phyloP scores from a whole-genome alignment of 139 green algal species.

The Chlamydomonas sp. region DNA sequence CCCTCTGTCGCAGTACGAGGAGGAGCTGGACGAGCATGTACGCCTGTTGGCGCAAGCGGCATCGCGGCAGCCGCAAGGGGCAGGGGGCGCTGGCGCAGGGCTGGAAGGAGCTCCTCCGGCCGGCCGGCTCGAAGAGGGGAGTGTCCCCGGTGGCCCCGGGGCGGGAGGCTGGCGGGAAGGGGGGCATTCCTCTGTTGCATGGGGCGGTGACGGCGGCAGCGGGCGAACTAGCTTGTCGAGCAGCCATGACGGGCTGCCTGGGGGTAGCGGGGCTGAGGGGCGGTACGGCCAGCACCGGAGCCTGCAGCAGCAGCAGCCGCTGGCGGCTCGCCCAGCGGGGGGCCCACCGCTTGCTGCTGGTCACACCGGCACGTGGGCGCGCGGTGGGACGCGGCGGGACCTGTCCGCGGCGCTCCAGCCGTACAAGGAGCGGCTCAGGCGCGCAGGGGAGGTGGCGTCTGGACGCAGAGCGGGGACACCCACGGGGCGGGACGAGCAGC shows the following conservation, averaged over 20 bases:
- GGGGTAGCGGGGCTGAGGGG: too few relatives aligned
- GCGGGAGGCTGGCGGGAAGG: too few relatives aligned
- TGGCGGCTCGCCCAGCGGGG: not conserved
- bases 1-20: constrained; percentile 11
- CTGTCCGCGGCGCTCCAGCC: constrained; percentile 15
- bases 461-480: too few relatives aligned
- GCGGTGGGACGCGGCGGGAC: not conserved
- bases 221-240: too few relatives aligned
- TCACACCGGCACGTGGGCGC: not conserved
- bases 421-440: constrained; percentile 31
- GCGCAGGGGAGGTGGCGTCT: not conserved
- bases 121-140: too few relatives aligned
- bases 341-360: not conserved
- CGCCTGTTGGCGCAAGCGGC: constrained; percentile 10
- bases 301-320: too few relatives aligned
- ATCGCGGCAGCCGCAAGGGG: too few relatives aligned
- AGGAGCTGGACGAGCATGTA: constrained; percentile 28
- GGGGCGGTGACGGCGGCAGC: too few relatives aligned
- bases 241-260: too few relatives aligned
- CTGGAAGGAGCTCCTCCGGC: not conserved
- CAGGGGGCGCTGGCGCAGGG: not conserved
- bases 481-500: not conserved
- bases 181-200: too few relatives aligned
- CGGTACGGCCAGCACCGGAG: too few relatives aligned
- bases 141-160: too few relatives aligned